Percentiles rank a stretch among this genome's conserved stretches.
phyloP scores from a whole-genome alignment of 805 yeast species.

The Nakazawaea wyomingensis region DNA sequence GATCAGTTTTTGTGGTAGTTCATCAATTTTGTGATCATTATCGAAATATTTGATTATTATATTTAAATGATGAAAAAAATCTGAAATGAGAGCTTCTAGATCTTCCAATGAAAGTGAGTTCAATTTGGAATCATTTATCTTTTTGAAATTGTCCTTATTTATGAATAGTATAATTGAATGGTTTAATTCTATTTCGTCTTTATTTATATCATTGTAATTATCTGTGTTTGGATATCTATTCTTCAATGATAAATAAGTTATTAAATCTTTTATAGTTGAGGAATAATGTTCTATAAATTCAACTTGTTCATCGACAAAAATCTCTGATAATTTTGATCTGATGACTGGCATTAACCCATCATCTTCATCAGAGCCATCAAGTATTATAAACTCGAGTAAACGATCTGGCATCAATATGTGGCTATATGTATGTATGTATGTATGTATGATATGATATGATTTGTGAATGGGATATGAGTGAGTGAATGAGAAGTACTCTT shows the following conservation, averaged over 20 bases:
- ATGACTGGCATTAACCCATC: not conserved
- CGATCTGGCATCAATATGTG: not conserved
- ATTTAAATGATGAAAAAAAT: constrained; percentile 11
- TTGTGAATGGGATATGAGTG: too few species aligned
- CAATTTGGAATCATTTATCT: not conserved
- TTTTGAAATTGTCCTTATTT: not conserved
- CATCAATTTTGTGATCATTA: not conserved
- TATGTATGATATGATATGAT: too few species aligned
- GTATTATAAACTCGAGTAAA: constrained; percentile 5
- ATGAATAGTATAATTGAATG: constrained; percentile 10
- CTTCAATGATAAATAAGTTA: constrained; percentile 8
- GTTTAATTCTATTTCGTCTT: constrained; percentile 6
- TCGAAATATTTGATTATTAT: not conserved
- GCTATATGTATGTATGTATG: too few species aligned
- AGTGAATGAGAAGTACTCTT: too few species aligned
- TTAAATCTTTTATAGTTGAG: constrained; percentile 1
- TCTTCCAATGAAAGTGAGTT: not conserved
- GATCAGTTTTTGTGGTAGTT: not conserved
- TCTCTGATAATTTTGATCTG: not conserved
- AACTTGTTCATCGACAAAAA: not conserved
- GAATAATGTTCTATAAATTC: not conserved
- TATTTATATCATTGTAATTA: not conserved
- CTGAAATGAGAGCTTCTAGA: not conserved
- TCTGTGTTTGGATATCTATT: constrained; percentile 10
- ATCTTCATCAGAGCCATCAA: too few species aligned